Conservation (phyloP, 331 rosid genomes). For the Telfairia occidentalis region DNA sequence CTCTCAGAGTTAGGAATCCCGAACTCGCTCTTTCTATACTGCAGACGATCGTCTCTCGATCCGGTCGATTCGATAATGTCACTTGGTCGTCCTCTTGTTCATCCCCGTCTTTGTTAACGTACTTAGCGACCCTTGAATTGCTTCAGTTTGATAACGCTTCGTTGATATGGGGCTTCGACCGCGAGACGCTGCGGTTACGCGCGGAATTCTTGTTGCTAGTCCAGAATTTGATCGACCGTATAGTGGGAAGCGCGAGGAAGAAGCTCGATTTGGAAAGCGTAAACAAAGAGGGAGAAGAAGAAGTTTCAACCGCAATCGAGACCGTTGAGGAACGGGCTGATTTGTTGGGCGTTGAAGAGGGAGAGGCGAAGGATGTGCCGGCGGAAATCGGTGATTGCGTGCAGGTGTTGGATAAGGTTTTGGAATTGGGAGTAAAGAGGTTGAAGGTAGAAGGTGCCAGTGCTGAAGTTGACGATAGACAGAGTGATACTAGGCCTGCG, state of each 20-base stretch:
- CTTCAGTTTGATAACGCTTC: conserved; percentile 55
- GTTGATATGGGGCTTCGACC: conserved; percentile 56
- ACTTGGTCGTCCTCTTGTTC: conserved; percentile 67
- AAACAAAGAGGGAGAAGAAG: conserved; percentile 24
- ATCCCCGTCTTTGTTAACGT: conserved; percentile 68
- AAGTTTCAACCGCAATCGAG: conserved; percentile 10
- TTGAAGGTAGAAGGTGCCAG: conserved; percentile 28
- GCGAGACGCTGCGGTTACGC: conserved; percentile 57
- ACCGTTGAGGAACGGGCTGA: conserved; percentile 21
- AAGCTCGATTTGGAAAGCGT: conserved; percentile 24
- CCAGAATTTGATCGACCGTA: conserved; percentile 61
- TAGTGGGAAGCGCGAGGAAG: conserved; percentile 25
- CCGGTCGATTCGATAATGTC: conserved; percentile 60
- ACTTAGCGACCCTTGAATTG: conserved; percentile 66
- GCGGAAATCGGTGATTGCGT: conserved; percentile 31
- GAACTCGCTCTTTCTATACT: conserved; percentile 63
- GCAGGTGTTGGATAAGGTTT: conserved; percentile 42
- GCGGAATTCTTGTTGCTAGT: conserved; percentile 65
- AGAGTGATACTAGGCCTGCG: conserved; percentile 15
- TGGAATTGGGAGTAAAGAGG: conserved; percentile 66
- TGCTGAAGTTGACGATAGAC: conserved; percentile 17
- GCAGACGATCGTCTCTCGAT: conserved; percentile 67
- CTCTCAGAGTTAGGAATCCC: conserved; percentile 61
- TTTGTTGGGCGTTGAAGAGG: conserved; percentile 22
- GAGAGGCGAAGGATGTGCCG: conserved; percentile 19